Conservation (phyloP, 805 yeast genomes). For the Lipomyces anomalus region DNA sequence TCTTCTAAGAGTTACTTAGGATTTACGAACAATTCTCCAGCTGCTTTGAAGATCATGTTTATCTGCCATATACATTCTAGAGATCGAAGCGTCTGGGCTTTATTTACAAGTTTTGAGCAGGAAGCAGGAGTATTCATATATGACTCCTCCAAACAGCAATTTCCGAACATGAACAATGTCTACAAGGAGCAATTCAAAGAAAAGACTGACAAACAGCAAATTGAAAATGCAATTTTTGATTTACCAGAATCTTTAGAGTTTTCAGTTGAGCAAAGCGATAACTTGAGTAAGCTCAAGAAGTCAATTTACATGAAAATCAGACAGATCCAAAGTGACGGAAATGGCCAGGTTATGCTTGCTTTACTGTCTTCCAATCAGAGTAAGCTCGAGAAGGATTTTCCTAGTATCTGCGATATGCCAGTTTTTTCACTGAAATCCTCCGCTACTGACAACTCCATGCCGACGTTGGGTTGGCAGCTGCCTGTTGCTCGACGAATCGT, state of each 20-base stretch:
- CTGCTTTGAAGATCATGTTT: slow-evolving; percentile 41
- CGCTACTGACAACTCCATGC: slow-evolving; percentile 53
- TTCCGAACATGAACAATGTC: slow-evolving; percentile 49
- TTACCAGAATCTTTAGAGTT: slow-evolving; percentile 51
- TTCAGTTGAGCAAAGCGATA: slow-evolving; percentile 51
- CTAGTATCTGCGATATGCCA: slow-evolving; percentile 53
- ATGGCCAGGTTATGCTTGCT: slow-evolving; percentile 15
- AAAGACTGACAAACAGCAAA: slow-evolving; percentile 34
- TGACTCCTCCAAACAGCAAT: slow-evolving; percentile 61
- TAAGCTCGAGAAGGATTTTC: slow-evolving; percentile 43
- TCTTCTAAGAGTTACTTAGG: slow-evolving; percentile 51
- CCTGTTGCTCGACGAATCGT: slow-evolving; percentile 57
- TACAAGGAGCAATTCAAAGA: slow-evolving; percentile 43
- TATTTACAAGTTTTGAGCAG: slow-evolving; percentile 58
- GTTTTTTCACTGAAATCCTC: slow-evolving; percentile 47
- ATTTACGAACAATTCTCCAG: slow-evolving; percentile 28
- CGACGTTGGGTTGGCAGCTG: slow-evolving; percentile 79
- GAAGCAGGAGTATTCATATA: slow-evolving; percentile 48
- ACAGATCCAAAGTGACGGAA: slow-evolving; percentile 7
- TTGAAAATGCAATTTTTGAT: slow-evolving; percentile 38
- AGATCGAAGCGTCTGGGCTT: slow-evolving; percentile 66
- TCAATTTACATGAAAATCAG: slow-evolving; percentile 34
- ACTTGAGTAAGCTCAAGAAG: slow-evolving; percentile 49
- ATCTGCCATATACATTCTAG: slow-evolving; percentile 64
- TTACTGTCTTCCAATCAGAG: slow-evolving; percentile 21